Evolutionary conservation across 306 rosid species (phyloP).

Genomic region (Cucurbita moschata): DNA sequence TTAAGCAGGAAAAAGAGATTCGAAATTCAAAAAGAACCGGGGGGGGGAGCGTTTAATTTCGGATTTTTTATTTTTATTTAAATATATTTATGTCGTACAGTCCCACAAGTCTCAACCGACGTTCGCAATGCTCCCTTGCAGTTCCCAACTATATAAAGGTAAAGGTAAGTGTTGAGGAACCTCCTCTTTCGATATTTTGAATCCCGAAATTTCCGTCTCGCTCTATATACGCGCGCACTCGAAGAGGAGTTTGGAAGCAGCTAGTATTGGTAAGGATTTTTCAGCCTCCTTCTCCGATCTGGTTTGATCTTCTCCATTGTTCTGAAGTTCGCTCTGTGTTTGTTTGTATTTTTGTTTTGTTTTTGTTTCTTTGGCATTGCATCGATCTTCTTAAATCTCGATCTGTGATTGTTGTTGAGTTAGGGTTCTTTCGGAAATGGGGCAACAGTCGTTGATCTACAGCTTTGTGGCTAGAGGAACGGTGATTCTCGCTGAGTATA

Average conservation of each 20-base stretch:
- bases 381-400: not conserved
- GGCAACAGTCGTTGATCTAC: constrained; percentile 84
- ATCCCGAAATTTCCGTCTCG: not conserved
- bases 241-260: no score
- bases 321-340: not conserved
- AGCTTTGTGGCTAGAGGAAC: constrained; percentile 93
- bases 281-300: not conserved
- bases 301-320: not conserved
- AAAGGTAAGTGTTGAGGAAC: not conserved
- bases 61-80: not conserved
- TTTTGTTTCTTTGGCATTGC: not conserved
- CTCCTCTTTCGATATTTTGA: not conserved
- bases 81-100: not conserved
- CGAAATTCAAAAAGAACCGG: constrained; percentile 2
- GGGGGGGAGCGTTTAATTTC: not conserved
- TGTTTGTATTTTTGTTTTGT: not conserved
- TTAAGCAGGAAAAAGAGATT: not conserved
- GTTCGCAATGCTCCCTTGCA: not conserved
- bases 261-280: not conserved
- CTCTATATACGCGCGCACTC: constrained; percentile 1
- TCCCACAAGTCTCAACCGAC: not conserved
- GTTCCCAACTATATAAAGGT: constrained; percentile 1
- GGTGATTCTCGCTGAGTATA: constrained; percentile 65
- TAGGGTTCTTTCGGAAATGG: constrained; percentile 28
- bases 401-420: constrained; percentile 12